Conservation (phyloP, 306 rosid species). For the Sicyos baderoa region DNA sequence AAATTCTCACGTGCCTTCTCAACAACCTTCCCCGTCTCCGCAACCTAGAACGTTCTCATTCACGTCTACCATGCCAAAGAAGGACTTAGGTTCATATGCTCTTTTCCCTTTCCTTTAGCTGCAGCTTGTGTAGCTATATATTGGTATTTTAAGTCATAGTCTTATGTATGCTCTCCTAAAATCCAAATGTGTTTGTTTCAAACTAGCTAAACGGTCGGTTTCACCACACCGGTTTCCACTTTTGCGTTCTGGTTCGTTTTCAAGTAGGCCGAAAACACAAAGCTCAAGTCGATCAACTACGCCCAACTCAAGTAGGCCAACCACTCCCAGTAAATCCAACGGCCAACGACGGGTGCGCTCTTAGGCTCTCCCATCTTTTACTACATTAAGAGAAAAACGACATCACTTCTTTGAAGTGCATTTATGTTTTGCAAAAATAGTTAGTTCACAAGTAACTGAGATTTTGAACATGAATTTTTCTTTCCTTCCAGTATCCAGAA, state of each 20-base stretch:
- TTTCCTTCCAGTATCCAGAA: conserved; percentile 56
- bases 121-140: conserved; percentile 5
- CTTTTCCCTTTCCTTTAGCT: background rate
- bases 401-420: background rate
- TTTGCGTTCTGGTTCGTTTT: conserved; percentile 71
- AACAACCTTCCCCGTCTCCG: conserved; percentile 38
- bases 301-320: conserved; percentile 76
- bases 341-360: conserved; percentile 60
- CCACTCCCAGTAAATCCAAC: conserved; percentile 69
- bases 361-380: background rate
- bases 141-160: background rate
- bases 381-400: background rate
- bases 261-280: conserved; percentile 63
- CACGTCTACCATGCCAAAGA: conserved; percentile 65
- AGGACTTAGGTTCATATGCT: conserved; percentile 49
- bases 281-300: conserved; percentile 60
- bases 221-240: conserved; percentile 95
- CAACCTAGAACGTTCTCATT: conserved; percentile 64
- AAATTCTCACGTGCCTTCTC: conserved; percentile 56
- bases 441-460: background rate
- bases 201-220: conserved; percentile 65
- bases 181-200: conserved; percentile 9
- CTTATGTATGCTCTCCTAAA: conserved; percentile 16
- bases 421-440: background rate
- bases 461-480: background rate